Base-by-base conservation (phyloP, 176 grass and related monocot genomes). In the Bolboschoenus planiculmis region DNA sequence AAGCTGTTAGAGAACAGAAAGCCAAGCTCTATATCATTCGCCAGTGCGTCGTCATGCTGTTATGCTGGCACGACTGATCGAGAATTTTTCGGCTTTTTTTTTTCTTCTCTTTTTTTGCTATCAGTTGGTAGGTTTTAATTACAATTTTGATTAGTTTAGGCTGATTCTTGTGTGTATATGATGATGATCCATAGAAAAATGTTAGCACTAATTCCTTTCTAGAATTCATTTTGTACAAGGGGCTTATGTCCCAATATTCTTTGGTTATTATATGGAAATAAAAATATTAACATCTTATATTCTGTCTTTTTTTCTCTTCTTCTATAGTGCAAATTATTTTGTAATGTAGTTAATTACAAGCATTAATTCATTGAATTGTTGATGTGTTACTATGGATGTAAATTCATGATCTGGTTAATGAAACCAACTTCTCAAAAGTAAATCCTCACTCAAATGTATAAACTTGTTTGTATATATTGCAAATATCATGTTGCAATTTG, bases 21-120 rank as follows among this genome's bases (percentile, higher is more conserved):
- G 75, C 84, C 39, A 85, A 85, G 84, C 59, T 85, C 58, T 85
- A 85, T 66, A 85, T 85, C 55, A 85, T 85, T 29, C 75, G 84
- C 7, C 68, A 59, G 4, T 85, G 84, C 39, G 43, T 85, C 31
- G 57, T 85, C 77, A 79, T 85, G 84, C 58, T 85, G 21, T 65
- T 85, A 54, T 79, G 84, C 77, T 85, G 84, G 84, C 84, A 85
- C 62, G 84, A 85, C 20, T 85, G 44, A 85, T 40, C 55, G 4
- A 44, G 3, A 66, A 42, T 27, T 30, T 46, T 46, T 3, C 7
- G 3, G 40, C 23, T 29, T 64, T 64, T 64, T 20, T 2, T 61
- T 81, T 81, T 81, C 40, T 81, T 63, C 4, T 42, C 60, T 81
- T 10, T 9, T 51, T 26, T 48, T 30, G 21, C 21, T 50, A 44